phyloP scores from a whole-genome alignment of 164 flowering plant genomes.

The Amborella trichopoda region DNA sequence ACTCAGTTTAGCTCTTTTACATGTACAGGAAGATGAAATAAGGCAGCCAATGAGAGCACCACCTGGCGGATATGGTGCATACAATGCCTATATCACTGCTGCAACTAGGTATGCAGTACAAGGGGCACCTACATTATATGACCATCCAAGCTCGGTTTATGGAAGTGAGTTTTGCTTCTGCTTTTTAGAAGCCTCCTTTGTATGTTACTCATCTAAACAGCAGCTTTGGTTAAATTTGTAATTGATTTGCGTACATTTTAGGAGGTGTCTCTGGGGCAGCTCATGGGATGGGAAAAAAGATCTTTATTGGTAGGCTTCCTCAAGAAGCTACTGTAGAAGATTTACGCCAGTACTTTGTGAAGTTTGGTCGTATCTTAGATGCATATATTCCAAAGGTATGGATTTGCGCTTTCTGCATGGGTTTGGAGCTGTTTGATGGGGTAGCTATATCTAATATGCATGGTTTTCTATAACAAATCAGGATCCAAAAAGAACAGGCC shows the following conservation, averaged over 20 bases:
- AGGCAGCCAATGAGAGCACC: slow-evolving; percentile 47
- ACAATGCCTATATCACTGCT: slow-evolving; percentile 85
- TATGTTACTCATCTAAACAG: too few relatives aligned
- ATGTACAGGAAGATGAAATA: slow-evolving; percentile 70
- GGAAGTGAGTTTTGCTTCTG: slow-evolving; percentile 96
- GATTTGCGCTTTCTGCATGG: neutral
- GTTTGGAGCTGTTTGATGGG: too few relatives aligned
- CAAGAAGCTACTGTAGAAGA: slow-evolving; percentile 87
- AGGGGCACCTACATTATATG: slow-evolving; percentile 96
- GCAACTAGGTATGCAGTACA: slow-evolving; percentile 96
- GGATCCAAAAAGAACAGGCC: slow-evolving; percentile 98
- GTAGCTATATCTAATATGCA: too few relatives aligned
- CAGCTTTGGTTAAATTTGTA: too few relatives aligned
- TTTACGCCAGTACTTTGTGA: slow-evolving; percentile 81
- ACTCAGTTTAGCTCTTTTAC: neutral
- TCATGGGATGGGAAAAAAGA: slow-evolving; percentile 78
- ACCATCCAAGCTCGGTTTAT: slow-evolving; percentile 63
- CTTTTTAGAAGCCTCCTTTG: too few relatives aligned
- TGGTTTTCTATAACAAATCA: slow-evolving; percentile 16
- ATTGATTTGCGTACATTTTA: too few relatives aligned
- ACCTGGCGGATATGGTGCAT: slow-evolving; percentile 91
- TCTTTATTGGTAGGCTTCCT: slow-evolving; percentile 95
- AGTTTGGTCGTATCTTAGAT: slow-evolving; percentile 92
- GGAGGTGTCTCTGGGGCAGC: slow-evolving; percentile 33
- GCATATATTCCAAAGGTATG: slow-evolving; percentile 92